phyloP scores from a whole-genome alignment of 176 grass and related monocot species.

The Avena sativa region DNA sequence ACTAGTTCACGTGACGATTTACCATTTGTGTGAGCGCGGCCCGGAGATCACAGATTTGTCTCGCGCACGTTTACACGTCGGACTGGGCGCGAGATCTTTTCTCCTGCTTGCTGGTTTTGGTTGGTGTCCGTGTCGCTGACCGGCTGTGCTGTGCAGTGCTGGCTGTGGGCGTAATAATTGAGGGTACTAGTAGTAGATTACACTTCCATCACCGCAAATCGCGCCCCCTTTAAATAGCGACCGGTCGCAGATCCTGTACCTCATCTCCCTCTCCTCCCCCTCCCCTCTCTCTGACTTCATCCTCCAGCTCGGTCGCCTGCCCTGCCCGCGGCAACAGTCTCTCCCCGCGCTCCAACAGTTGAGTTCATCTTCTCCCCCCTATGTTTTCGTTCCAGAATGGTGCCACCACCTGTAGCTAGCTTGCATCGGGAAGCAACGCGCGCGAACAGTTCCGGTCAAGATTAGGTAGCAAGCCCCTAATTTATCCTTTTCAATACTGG shows the following conservation, averaged over 20 bases:
- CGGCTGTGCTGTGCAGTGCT: background rate
- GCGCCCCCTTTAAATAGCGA: slow-evolving; percentile 47
- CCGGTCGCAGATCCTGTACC: background rate
- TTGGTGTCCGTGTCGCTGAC: slow-evolving; percentile 47
- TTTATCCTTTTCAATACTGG: background rate
- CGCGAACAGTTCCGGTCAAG: background rate
- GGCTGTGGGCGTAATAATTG: slow-evolving; percentile 44
- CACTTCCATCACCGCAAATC: slow-evolving; percentile 35
- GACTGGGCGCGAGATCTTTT: slow-evolving; percentile 42
- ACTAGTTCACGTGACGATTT: slow-evolving; percentile 46
- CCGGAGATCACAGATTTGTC: slow-evolving; percentile 30
- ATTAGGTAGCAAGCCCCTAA: slow-evolving; percentile 39
- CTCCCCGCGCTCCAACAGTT: slow-evolving; percentile 37
- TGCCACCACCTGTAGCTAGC: background rate
- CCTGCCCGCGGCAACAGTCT: background rate
- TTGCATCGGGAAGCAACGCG: slow-evolving; percentile 17
- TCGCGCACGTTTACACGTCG: slow-evolving; percentile 11
- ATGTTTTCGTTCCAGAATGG: slow-evolving; percentile 13
- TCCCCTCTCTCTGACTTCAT: background rate
- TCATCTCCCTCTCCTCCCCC: background rate
- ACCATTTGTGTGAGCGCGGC: background rate
- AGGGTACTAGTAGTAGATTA: background rate
- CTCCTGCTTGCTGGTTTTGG: background rate
- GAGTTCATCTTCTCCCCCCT: slow-evolving; percentile 1
- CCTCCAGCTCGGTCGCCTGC: slow-evolving; percentile 36